These are phyloP conservation scores for Teunomyces barrocoloradensis DNA, from an alignment of 805 yeast genomes.

Conservation along the genomic window DNA sequence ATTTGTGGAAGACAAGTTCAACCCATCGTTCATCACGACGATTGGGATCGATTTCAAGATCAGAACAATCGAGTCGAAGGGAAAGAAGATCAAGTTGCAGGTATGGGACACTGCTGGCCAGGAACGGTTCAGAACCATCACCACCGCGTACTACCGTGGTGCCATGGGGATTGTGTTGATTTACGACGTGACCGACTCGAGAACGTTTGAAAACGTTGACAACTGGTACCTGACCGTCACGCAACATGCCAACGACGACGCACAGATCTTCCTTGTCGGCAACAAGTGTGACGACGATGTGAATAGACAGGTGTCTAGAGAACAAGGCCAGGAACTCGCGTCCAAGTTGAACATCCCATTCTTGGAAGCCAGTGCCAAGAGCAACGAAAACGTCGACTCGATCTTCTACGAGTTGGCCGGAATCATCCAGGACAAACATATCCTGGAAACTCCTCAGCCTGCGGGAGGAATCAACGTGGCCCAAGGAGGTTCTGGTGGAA, in stretches of 20 bases:
- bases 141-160: constrained; percentile 88
- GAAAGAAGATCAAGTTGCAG: constrained; percentile 89
- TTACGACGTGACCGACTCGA: constrained; percentile 83
- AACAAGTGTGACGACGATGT: constrained; percentile 92
- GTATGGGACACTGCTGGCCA: constrained; percentile 99
- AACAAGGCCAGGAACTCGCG: constrained; percentile 90
- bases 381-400: constrained; percentile 87
- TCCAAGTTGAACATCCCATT: constrained; percentile 84
- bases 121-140: constrained; percentile 91
- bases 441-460: constrained; percentile 31
- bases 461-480: constrained; percentile 42
- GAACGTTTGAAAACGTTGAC: constrained; percentile 88
- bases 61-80: constrained; percentile 91
- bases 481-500: constrained; percentile 22
- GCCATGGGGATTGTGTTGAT: constrained; percentile 85
- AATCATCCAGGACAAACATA: constrained; percentile 77
- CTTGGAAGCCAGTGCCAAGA: constrained; percentile 95
- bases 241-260: constrained; percentile 95
- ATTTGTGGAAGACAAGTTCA: constrained; percentile 94
- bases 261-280: constrained; percentile 90
- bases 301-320: constrained; percentile 79
- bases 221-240: constrained; percentile 95
- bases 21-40: constrained; percentile 94
- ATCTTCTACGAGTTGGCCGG: constrained; percentile 88
- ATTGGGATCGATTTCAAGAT: constrained; percentile 98